A percentile compares a stretch with the other conserved stretches of the same genome.
Conservation (phyloP, 2,329 filamentous ascomycete genomes). For the Kalaharituber pfeilii region DNA sequence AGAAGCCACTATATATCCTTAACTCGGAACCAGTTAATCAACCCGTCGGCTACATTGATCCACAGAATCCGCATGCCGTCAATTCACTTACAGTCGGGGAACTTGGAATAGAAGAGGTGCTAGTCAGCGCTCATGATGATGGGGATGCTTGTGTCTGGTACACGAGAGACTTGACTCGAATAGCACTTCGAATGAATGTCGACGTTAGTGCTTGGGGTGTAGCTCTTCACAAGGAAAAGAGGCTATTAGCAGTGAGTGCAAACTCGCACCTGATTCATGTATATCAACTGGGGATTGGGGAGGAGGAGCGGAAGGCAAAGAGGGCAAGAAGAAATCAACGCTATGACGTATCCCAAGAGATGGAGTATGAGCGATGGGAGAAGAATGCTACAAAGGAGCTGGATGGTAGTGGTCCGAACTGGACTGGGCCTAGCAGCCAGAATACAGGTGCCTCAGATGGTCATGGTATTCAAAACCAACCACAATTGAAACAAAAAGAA, state of each 20-base stretch:
- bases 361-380: background rate
- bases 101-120: conserved; percentile 50
- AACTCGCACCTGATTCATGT: conserved; percentile 48
- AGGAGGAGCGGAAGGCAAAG: conserved; percentile 14
- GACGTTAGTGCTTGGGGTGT: conserved; percentile 72
- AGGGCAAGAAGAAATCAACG: background rate
- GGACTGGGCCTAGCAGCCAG: background rate
- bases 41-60: conserved; percentile 39
- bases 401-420: background rate
- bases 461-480: conserved; percentile 2
- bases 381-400: no score
- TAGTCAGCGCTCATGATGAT: conserved; percentile 53
- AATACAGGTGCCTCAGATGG: background rate
- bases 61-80: conserved; percentile 39
- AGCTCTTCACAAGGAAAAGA: conserved; percentile 61
- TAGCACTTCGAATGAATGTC: conserved; percentile 45
- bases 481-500: conserved; percentile 11
- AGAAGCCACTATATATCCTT: conserved; percentile 36
- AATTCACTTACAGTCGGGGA: conserved; percentile 54
- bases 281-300: conserved; percentile 40
- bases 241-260: conserved; percentile 68
- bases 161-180: conserved; percentile 31
- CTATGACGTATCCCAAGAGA: background rate
- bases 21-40: conserved; percentile 28
- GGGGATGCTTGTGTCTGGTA: conserved; percentile 59